Base-by-base conservation (phyloP, 2,329 filamentous ascomycete genomes). In the Claviceps sp. region DNA sequence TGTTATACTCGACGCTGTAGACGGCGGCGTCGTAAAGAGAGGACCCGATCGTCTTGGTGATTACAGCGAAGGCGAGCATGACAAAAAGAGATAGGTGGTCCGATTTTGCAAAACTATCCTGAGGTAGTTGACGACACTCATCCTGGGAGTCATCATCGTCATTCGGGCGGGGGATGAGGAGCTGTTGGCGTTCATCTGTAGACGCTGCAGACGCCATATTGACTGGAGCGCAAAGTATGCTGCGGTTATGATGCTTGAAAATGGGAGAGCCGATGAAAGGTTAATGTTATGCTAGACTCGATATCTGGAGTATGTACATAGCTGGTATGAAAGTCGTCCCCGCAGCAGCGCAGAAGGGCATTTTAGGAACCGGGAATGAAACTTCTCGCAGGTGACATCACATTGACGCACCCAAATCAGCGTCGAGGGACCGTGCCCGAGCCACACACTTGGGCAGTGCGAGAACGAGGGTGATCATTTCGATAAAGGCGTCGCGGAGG, bases 181-280 rank as follows among this genome's bases (percentile, higher is more conserved):
- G 51, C n/a, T 47, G 51, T 14, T 13, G 41, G n/a, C 43, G 47
- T 48, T 53, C 51, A 26, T 49, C 37, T 24, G 14, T 43, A 20
- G 46, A 16, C 16, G 42, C 51, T 41, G 16, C 18, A 43, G 41
- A 22, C 9, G 41, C 41, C 41, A 43, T 43, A 4, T 14, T 34
- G 26, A 42, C 24, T 6, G 48, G 43, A 46, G n/a, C 41, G 18
- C 41, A 22, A 11, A 42, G 18, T 20, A 5, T 42, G 41, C 13
- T 20, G 41, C 41, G 11, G 11, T 22, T 5, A 22, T 22, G 20
- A 13, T 34, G 18, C 22, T 43, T 22, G 20, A 4, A 4, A 34
- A 3, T 11, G 2, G 26, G 26, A 37, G 8, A 34, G 11, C 22
- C 30, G 20, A 30, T n/a, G 11, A 34, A 3, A 34, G 30, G 8